These are phyloP conservation scores for Zasmidium angulare DNA, from an alignment of 2,329 filamentous ascomycete species.

Conservation along the genomic window DNA sequence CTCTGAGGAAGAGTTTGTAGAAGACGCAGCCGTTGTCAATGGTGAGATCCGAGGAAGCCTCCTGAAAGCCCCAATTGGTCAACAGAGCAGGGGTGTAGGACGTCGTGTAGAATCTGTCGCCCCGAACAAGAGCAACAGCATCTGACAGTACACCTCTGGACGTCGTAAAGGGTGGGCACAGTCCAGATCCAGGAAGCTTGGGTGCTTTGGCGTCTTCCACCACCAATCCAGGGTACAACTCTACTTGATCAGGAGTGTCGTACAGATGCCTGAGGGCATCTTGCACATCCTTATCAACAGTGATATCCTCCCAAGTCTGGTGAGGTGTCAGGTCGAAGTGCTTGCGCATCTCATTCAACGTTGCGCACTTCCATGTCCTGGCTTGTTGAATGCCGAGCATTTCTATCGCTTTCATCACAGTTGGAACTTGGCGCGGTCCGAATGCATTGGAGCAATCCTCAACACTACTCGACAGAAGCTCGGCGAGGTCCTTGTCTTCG, in stretches of 20 bases:
- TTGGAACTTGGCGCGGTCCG: slow-evolving; percentile 60
- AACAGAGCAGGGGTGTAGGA: slow-evolving; percentile 37
- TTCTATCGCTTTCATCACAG: slow-evolving; percentile 60
- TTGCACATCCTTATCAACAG: slow-evolving; percentile 56
- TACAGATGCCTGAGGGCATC: slow-evolving; percentile 60
- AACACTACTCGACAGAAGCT: slow-evolving; percentile 58
- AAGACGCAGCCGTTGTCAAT: slow-evolving; percentile 52
- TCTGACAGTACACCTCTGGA: slow-evolving; percentile 60
- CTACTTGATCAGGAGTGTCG: slow-evolving; percentile 64
- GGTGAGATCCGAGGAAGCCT: slow-evolving; percentile 44
- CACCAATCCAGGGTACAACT: slow-evolving; percentile 68
- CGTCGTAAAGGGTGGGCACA: slow-evolving; percentile 55
- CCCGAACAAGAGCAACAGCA: slow-evolving; percentile 59
- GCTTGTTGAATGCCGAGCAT: slow-evolving; percentile 63
- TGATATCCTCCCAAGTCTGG: slow-evolving; percentile 60
- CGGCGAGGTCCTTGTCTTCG: slow-evolving; percentile 58
- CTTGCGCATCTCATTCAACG: slow-evolving; percentile 64
- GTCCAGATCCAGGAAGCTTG: slow-evolving; percentile 53
- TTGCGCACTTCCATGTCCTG: slow-evolving; percentile 61
- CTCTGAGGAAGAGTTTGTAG: slow-evolving; percentile 53
- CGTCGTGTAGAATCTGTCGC: slow-evolving; percentile 59
- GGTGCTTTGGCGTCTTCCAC: slow-evolving; percentile 58
- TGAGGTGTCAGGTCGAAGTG: slow-evolving; percentile 62
- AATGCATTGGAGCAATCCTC: slow-evolving; percentile 62
- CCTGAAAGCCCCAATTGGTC: slow-evolving; percentile 49